Evolutionary conservation across 2,329 filamentous ascomycete species (phyloP).

Genomic region (Endoconidiophora laricicola): DNA sequence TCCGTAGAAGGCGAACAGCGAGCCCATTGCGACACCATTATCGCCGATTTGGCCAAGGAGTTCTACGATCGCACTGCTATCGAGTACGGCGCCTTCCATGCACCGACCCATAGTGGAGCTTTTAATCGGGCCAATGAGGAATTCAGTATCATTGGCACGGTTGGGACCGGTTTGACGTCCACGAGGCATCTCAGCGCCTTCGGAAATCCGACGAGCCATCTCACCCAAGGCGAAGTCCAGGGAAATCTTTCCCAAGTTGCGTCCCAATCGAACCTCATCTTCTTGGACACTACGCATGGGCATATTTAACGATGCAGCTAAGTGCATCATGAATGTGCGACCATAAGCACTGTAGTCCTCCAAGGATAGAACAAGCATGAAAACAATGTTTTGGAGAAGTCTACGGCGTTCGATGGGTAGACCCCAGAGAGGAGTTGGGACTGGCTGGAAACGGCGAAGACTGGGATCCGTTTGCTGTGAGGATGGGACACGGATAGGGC

Average conservation of each 20-base stretch:
- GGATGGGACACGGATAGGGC: constrained; percentile 25
- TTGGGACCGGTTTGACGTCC: constrained; percentile 11
- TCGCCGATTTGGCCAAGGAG: constrained; percentile 68
- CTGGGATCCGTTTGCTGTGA: constrained; percentile 28
- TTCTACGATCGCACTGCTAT: constrained; percentile 55
- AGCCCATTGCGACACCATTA: constrained; percentile 62
- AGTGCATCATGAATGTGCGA: constrained; percentile 50
- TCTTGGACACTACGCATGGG: constrained; percentile 45
- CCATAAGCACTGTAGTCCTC: constrained; percentile 64
- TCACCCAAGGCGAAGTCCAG: constrained; percentile 11
- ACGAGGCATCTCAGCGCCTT: constrained; percentile 19
- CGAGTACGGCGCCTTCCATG: constrained; percentile 61
- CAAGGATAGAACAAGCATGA: constrained; percentile 58
- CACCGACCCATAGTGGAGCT: constrained; percentile 65
- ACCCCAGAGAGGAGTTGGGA: constrained; percentile 41
- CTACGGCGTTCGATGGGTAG: constrained; percentile 44
- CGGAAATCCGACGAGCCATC: constrained; percentile 11
- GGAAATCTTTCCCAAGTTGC: constrained; percentile 59
- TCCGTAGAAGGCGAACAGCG: constrained; percentile 83
- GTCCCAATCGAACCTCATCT: constrained; percentile 60
- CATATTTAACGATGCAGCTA: constrained; percentile 56
- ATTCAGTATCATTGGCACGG: constrained; percentile 26
- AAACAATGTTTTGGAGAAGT: constrained; percentile 52
- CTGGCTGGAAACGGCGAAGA: constrained; percentile 37
- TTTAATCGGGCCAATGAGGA: constrained; percentile 60